Evolutionary conservation across 2,329 filamentous ascomycete species (phyloP).

Genomic region (Penicillium hordei): DNA sequence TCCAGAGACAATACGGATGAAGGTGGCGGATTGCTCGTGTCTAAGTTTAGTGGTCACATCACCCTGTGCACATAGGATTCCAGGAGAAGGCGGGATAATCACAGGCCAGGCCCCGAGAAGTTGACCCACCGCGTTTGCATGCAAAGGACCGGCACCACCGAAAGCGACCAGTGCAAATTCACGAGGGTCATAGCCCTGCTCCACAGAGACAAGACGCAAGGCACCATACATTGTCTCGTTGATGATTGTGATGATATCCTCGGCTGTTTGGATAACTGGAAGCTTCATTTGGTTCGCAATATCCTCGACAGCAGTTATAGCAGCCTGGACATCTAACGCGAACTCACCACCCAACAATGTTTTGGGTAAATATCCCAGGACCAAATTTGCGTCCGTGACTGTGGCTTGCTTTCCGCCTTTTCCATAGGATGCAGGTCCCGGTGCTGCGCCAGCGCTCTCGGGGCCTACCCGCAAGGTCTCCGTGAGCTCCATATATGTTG

Average conservation of each 20-base stretch:
- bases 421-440: constrained; percentile 52
- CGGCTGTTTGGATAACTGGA: constrained; percentile 44
- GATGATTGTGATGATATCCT: constrained; percentile 51
- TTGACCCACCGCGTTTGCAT: constrained; percentile 52
- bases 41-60: constrained; percentile 53
- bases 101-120: constrained; percentile 53
- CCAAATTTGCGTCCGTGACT: constrained; percentile 52
- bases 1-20: constrained; percentile 44
- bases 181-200: constrained; percentile 53
- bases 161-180: constrained; percentile 55
- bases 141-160: constrained; percentile 53
- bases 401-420: constrained; percentile 50
- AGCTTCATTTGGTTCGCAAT: constrained; percentile 51
- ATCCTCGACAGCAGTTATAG: constrained; percentile 43
- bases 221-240: constrained; percentile 56
- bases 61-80: constrained; percentile 52
- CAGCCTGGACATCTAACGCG: constrained; percentile 45
- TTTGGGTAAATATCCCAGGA: constrained; percentile 50
- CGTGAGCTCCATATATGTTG: constrained; percentile 49
- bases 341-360: constrained; percentile 50
- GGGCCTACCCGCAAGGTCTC: constrained; percentile 53
- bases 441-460: constrained; percentile 51
- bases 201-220: constrained; percentile 52
- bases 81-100: constrained; percentile 54
- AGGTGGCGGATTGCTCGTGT: constrained; percentile 49